Percentiles rank a stretch among this genome's conserved stretches.
phyloP scores from a whole-genome alignment of 768 basidiomycete genomes.

The Strobilomyces confusus region DNA sequence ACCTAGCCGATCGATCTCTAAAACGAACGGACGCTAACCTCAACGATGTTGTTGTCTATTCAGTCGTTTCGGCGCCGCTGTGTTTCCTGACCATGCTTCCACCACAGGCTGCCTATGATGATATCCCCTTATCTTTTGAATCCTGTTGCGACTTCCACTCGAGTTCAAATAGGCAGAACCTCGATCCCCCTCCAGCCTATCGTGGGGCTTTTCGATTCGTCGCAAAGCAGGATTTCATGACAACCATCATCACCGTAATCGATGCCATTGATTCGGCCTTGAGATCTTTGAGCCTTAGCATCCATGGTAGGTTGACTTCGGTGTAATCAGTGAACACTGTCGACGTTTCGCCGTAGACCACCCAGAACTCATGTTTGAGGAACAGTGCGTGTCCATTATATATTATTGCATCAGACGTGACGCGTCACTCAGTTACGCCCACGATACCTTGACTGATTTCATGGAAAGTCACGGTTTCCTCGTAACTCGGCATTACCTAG shows the following conservation, averaged over 20 bases:
- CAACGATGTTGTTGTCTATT: slow-evolving; percentile 9
- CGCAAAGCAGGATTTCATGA: slow-evolving; percentile 37
- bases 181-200: slow-evolving; percentile 43
- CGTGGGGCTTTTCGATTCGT: slow-evolving; percentile 19
- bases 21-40: slow-evolving; percentile 1
- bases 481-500: slow-evolving; percentile 69
- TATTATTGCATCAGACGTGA: slow-evolving; percentile 5
- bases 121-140: slow-evolving; percentile 32
- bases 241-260: slow-evolving; percentile 51
- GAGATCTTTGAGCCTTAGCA: slow-evolving; percentile 61
- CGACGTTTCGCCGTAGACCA: slow-evolving; percentile 42
- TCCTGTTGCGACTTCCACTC: slow-evolving; percentile 44
- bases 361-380: slow-evolving; percentile 64
- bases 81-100: not conserved
- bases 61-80: not conserved
- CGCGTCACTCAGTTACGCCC: slow-evolving; percentile 53
- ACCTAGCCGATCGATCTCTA: not conserved
- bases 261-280: slow-evolving; percentile 50
- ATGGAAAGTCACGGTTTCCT: slow-evolving; percentile 65
- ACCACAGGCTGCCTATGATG: slow-evolving; percentile 11
- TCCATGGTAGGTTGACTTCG: slow-evolving; percentile 52
- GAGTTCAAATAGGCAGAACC: slow-evolving; percentile 14
- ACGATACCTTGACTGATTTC: slow-evolving; percentile 62
- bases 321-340: not conserved
- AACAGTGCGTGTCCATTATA: slow-evolving; percentile 43